These are phyloP conservation scores for Galium porrigens DNA, from an alignment of 305 asterid genomes.

Conservation along the genomic window DNA sequence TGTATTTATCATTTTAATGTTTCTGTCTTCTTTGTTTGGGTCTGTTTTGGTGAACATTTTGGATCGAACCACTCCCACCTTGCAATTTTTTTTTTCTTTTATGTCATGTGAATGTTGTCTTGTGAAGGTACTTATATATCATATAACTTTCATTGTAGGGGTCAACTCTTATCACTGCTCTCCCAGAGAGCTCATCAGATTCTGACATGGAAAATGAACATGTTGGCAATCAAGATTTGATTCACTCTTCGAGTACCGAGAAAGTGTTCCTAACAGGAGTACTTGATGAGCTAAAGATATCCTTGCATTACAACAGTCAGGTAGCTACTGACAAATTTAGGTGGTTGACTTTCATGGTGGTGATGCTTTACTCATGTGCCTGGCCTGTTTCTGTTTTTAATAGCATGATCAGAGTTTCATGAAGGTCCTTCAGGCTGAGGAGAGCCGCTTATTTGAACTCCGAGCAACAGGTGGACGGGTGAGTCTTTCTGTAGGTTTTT, in stretches of 20 bases:
- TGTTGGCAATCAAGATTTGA: slow-evolving; percentile 26
- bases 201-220: slow-evolving; percentile 44
- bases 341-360: background rate
- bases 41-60: background rate
- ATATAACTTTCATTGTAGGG: slow-evolving; percentile 32
- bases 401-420: slow-evolving; percentile 44
- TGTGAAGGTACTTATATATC: background rate
- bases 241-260: slow-evolving; percentile 42
- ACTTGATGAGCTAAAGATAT: slow-evolving; percentile 74
- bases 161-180: slow-evolving; percentile 53
- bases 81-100: slow-evolving; percentile 1
- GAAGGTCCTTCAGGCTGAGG: slow-evolving; percentile 80
- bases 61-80: background rate
- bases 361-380: background rate
- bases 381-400: slow-evolving; percentile 13
- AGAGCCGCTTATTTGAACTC: slow-evolving; percentile 66
- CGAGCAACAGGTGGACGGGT: slow-evolving; percentile 96
- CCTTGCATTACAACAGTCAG: slow-evolving; percentile 60
- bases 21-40: background rate
- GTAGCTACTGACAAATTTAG: slow-evolving; percentile 20
- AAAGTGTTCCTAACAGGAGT: slow-evolving; percentile 56
- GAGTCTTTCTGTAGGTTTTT: slow-evolving; percentile 19
- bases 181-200: slow-evolving; percentile 55
- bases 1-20: background rate
- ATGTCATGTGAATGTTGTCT: background rate